Evolutionary conservation across 495 filamentous ascomycete genomes (phyloP).

Genomic region (Astrothelium macrocarpum): DNA sequence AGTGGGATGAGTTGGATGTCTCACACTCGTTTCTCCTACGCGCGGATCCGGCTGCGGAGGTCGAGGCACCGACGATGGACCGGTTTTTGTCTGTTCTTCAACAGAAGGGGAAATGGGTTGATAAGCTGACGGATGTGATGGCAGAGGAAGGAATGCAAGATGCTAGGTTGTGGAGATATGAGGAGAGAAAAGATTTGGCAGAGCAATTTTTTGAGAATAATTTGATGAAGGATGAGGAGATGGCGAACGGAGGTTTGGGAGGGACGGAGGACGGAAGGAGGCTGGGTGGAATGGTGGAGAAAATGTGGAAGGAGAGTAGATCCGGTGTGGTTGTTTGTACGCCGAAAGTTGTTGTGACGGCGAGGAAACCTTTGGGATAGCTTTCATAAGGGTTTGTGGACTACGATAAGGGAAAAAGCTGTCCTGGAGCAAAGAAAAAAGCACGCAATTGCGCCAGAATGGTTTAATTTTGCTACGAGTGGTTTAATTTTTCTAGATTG

Average conservation of each 20-base stretch:
- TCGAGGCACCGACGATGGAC: not conserved
- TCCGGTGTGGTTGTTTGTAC: not conserved
- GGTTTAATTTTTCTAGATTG: too few relatives aligned
- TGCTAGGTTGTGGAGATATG: not conserved
- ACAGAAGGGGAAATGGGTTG: not conserved
- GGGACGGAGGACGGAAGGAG: not conserved
- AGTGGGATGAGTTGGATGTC: constrained; percentile 32
- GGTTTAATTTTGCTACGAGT: too few relatives aligned
- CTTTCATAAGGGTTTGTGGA: too few relatives aligned
- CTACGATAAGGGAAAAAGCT: too few relatives aligned
- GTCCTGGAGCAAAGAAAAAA: too few relatives aligned
- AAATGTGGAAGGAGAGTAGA: not conserved
- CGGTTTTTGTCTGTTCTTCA: not conserved
- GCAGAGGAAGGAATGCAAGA: not conserved
- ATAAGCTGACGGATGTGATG: not conserved
- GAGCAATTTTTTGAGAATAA: not conserved
- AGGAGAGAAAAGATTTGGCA: not conserved
- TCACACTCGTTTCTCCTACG: not conserved
- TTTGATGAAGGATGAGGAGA: not conserved
- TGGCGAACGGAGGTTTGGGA: not conserved
- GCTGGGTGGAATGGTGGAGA: not conserved
- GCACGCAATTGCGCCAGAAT: too few relatives aligned
- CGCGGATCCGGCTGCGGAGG: not conserved
- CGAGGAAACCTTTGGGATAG: not conserved
- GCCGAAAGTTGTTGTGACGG: not conserved